A percentile compares a stretch with the other conserved stretches of the same genome.
Conservation (phyloP, 352 stramenopile species). For the Pythium volutum region DNA sequence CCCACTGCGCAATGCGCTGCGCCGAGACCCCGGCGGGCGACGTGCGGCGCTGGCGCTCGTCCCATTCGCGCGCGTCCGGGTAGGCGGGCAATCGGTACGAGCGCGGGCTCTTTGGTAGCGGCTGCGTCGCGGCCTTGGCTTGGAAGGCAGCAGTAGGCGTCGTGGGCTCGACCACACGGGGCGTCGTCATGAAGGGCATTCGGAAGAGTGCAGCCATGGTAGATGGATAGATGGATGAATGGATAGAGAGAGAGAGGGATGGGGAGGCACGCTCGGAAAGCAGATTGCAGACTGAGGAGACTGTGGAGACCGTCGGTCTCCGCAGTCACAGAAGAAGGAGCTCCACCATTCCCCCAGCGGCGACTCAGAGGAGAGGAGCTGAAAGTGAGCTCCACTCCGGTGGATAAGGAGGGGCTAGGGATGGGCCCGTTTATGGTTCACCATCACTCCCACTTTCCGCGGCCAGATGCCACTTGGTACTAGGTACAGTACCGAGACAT, state of each 20-base stretch:
- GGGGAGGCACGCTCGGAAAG: neutral
- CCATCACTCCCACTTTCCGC: neutral
- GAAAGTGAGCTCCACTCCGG: conserved; percentile 6
- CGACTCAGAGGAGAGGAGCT: neutral
- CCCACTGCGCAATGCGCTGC: conserved; percentile 67
- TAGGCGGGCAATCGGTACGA: conserved; percentile 30
- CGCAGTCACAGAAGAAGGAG: neutral
- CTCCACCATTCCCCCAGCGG: no score
- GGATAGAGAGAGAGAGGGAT: neutral
- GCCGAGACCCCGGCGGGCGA: neutral
- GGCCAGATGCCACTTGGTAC: conserved; percentile 6
- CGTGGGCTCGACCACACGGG: neutral
- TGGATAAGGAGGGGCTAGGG: conserved; percentile 18
- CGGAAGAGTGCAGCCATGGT: conserved; percentile 27
- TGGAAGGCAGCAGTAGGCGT: neutral
- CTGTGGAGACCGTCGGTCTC: neutral
- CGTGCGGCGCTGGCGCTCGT: conserved; percentile 23
- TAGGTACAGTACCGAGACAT: neutral
- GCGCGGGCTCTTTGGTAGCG: conserved; percentile 25
- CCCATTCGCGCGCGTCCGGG: conserved; percentile 28
- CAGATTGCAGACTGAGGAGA: conserved; percentile 24
- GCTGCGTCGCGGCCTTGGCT: neutral
- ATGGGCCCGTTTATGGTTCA: neutral
- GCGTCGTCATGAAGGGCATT: conserved; percentile 9
- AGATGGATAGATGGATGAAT: neutral